Evolutionary conservation across 768 basidiomycete species (phyloP).

Genomic region (Leccinellum luteum): DNA sequence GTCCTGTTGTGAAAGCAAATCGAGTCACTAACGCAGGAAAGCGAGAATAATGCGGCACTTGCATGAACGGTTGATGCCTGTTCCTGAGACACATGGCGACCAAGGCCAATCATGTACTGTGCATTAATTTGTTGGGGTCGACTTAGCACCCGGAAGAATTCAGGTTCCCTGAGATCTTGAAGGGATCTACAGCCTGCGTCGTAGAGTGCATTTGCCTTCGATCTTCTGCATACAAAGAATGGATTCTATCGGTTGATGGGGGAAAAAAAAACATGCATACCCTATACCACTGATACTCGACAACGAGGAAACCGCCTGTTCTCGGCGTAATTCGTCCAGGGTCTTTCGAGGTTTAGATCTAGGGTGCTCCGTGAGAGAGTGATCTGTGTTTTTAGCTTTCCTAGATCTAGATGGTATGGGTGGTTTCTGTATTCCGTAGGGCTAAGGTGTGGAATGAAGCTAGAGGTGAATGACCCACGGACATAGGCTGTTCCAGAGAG

Average conservation of each 20-base stretch:
- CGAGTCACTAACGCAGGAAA: not conserved
- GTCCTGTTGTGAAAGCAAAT: conserved; percentile 32
- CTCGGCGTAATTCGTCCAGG: conserved; percentile 27
- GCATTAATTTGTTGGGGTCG: conserved; percentile 37
- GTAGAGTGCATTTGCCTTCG: conserved; percentile 43
- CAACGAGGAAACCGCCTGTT: conserved; percentile 33
- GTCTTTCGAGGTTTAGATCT: conserved; percentile 13
- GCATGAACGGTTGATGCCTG: conserved; percentile 50
- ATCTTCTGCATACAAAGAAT: conserved; percentile 7
- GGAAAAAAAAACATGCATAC: conserved; percentile 29
- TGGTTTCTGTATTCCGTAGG: conserved; percentile 15
- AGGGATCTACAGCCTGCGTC: conserved; percentile 48
- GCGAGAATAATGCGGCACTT: conserved; percentile 13
- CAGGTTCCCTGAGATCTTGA: conserved; percentile 39
- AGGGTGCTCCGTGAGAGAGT: conserved; percentile 5
- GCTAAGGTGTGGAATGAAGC: not conserved
- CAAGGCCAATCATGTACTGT: conserved; percentile 41
- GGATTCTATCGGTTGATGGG: not conserved
- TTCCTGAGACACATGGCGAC: conserved; percentile 34
- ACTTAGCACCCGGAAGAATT: conserved; percentile 39
- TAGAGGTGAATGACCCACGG: conserved; percentile 28
- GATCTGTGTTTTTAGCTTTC: not conserved
- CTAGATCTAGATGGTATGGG: conserved; percentile 4
- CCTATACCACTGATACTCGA: conserved; percentile 46
- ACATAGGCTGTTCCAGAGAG: conserved; percentile 33